Evolutionary conservation across 176 grass and related monocot species (phyloP), one percentile per base, ranked within the genome.

Genomic region (Rhynchospora tenuis): DNA sequence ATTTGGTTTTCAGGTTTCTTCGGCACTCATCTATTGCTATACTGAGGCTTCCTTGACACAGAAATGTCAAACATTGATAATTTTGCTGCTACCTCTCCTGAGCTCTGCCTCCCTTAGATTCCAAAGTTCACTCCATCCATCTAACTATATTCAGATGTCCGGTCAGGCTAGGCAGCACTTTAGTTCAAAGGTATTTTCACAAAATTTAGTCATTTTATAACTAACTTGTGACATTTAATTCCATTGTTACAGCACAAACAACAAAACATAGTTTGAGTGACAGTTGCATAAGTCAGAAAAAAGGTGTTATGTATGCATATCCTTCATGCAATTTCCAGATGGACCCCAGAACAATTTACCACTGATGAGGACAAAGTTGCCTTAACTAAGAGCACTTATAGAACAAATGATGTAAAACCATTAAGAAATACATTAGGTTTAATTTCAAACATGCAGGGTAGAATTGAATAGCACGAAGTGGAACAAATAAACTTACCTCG

Each of bases 401-500:
- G 16, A 16, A 79, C 17, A 19, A 42, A 43, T 47, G 7, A 61
- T 9, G 44, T 47, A 46, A 24, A 82, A 26, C 45, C 19, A 26
- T 13, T 10, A 45, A 63, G 2, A 3, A 64, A 65, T n/a, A 42
- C 2, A 22, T 76, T 11, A 12, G 7, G 8, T 71, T 28, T 52
- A 27, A 75, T 56, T 19, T 31, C 57, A 84, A 16, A 84, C 16
- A 72, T 43, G 15, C 15, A 59, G 8, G 5, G 15, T 58, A n/a
- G 13, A 78, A 45, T 64, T 46, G 22, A 46, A 38, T 63, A 84
- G 10, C 62, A 79, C 23, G 81, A 54, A 59, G 11, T 52, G 61
- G 44, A 42, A 14, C 28, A 6, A 67, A 15, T 22, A 47, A 89
- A 87, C 44, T 84, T 89, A 92, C 97, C 97, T 99, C 93, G 51